Conservation (phyloP, 768 basidiomycete species). For the Pulveroboletus ravenelii region DNA sequence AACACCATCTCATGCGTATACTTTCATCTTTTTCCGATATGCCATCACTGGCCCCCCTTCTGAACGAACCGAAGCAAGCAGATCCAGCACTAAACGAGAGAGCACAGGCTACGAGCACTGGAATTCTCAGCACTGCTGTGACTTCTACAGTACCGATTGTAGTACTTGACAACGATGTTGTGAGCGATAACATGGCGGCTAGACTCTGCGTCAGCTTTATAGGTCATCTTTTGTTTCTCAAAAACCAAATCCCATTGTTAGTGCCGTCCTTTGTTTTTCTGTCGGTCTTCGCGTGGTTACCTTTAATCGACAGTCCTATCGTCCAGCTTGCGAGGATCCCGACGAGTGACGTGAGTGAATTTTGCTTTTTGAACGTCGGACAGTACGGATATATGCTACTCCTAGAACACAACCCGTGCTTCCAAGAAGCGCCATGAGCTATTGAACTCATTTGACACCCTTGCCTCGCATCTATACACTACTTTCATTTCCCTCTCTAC, state of each 20-base stretch:
- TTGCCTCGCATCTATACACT: constrained; percentile 68
- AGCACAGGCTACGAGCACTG: background rate
- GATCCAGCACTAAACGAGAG: background rate
- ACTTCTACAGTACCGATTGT: constrained; percentile 35
- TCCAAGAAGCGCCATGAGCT: constrained; percentile 60
- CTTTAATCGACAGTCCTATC: constrained; percentile 47
- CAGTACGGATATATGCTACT: background rate
- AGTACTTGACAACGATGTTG: constrained; percentile 44
- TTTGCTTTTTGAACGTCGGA: background rate
- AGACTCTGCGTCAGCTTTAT: constrained; percentile 58
- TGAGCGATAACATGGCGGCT: constrained; percentile 59
- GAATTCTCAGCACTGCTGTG: background rate
- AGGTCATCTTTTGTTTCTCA: constrained; percentile 70
- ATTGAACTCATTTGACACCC: constrained; percentile 61
- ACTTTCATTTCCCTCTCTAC: constrained; percentile 72
- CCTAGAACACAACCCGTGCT: constrained; percentile 43
- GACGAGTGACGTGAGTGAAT: constrained; percentile 36
- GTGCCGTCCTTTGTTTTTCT: constrained; percentile 25
- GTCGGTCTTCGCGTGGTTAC: background rate
- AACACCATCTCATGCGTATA: constrained; percentile 10
- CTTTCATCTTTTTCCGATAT: constrained; percentile 3
- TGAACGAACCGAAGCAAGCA: background rate
- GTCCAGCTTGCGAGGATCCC: constrained; percentile 59
- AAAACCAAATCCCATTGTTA: constrained; percentile 76
- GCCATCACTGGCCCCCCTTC: background rate